These are phyloP conservation scores for Sabuloglossum arenarium DNA, from an alignment of 495 filamentous ascomycete genomes.

Conservation along the genomic window DNA sequence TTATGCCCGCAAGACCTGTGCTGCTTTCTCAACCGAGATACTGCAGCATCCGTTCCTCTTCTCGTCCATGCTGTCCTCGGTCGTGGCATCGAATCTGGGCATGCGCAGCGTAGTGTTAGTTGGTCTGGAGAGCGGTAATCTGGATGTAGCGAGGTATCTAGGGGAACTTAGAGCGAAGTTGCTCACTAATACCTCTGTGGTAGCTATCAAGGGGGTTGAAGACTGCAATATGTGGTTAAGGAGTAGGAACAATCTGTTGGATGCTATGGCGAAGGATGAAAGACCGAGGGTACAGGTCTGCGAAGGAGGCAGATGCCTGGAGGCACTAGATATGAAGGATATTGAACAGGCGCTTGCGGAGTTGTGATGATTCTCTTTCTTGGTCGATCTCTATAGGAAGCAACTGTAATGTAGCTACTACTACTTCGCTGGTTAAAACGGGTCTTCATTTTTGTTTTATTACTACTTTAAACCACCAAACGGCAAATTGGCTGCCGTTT, in stretches of 20 bases:
- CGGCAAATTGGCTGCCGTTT: too few species aligned
- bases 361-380: neutral
- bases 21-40: constrained; percentile 75
- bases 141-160: constrained; percentile 12
- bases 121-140: constrained; percentile 12
- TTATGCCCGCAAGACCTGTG: constrained; percentile 51
- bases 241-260: constrained; percentile 18
- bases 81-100: constrained; percentile 47
- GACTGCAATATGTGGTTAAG: constrained; percentile 15
- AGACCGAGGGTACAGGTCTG: constrained; percentile 19
- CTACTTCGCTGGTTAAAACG: neutral
- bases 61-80: constrained; percentile 49
- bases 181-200: constrained; percentile 12
- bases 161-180: constrained; percentile 9
- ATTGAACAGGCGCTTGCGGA: constrained; percentile 8
- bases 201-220: constrained; percentile 10
- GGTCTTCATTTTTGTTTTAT: too few species aligned
- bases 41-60: constrained; percentile 85
- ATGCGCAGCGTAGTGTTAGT: constrained; percentile 22
- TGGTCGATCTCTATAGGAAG: neutral
- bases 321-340: constrained; percentile 10
- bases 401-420: neutral
- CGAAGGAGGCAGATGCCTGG: constrained; percentile 17
- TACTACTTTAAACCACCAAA: too few species aligned
- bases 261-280: constrained; percentile 13